Base-by-base conservation (phyloP, 192 early-diverging fungal genomes). In the Backusella liffmaniae region DNA sequence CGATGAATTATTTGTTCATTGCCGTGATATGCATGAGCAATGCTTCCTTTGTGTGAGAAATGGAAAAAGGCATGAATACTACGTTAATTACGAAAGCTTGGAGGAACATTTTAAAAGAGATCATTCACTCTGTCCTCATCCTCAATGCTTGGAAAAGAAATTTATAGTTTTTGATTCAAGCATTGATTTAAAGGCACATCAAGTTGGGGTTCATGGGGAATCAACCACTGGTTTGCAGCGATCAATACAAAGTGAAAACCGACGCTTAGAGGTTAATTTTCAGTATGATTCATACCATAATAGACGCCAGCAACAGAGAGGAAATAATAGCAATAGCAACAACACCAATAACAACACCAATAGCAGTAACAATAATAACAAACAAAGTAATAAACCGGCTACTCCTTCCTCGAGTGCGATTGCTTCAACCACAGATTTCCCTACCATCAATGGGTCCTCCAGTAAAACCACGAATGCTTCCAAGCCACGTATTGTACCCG, bases 1-100 rank as follows among this genome's bases (percentile, higher is more conserved):
- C 59, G 97, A 99, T 77, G 95, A 98, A 79, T 86, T 99, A n/a
- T 98, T 90, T 83, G 92, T 94, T 29, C 97, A 99, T 84, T 99
- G 97, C 76, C 87, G 93, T 15, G 89, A 96, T 62, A 91, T 89
- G 74, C 97, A 99, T 82, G 97, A 99, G 79, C 92, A 98, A 83
- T 99, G 97, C 73, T 93, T 95, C 29, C 36, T 74, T 32, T 99
- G 97, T 75, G 82, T 90, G 21, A 83, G 89, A 73, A 84, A 80
- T 69, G 94, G 93, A 5, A 85, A 91, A 26, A 87, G 92, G 30
- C 92, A 99, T 79, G 90, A 92, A 70, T 99, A 99, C 80, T 99
- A 92, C 79, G 73, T 82, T 42, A 90, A 98, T 83, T 98, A 98
- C 79, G 49, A 86, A 42, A 79, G 84, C 36, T 81, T 99, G 77